Evolutionary conservation across 305 asterid genomes (phyloP).

Genomic region (Fraxinus ornus): DNA sequence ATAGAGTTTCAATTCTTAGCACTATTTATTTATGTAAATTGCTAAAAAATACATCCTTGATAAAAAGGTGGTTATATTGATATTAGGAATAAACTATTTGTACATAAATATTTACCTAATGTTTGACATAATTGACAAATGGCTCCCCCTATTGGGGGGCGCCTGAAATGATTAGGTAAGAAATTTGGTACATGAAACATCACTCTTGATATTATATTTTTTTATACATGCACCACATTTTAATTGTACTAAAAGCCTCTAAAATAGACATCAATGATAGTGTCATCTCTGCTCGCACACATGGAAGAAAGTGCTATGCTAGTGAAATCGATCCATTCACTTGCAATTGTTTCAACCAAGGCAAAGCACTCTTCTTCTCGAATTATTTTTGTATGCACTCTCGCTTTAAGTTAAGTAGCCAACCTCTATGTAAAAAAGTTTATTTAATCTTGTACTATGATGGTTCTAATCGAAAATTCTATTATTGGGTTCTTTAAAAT

Average conservation of each 20-base stretch:
- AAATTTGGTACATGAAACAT: too few relatives aligned
- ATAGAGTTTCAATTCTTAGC: neutral
- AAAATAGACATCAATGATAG: neutral
- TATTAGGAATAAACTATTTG: too few relatives aligned
- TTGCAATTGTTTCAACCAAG: neutral
- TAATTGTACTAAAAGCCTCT: too few relatives aligned
- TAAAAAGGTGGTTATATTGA: too few relatives aligned
- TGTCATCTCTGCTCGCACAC: neutral
- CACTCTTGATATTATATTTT: too few relatives aligned
- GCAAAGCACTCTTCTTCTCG: neutral
- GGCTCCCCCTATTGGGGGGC: too few relatives aligned
- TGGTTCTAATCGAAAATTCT: neutral
- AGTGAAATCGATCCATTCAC: neutral
- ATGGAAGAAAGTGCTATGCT: neutral
- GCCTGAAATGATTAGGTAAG: too few relatives aligned
- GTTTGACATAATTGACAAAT: too few relatives aligned
- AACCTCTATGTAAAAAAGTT: neutral
- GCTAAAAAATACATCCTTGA: too few relatives aligned
- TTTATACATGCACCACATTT: too few relatives aligned
- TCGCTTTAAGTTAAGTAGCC: neutral
- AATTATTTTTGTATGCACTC: neutral
- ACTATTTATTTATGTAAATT: too few relatives aligned
- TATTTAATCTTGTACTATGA: neutral
- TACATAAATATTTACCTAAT: too few relatives aligned
- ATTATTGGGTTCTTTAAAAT: neutral